Conservation (phyloP, 345 rosid genomes). For the Theobroma cacao region DNA sequence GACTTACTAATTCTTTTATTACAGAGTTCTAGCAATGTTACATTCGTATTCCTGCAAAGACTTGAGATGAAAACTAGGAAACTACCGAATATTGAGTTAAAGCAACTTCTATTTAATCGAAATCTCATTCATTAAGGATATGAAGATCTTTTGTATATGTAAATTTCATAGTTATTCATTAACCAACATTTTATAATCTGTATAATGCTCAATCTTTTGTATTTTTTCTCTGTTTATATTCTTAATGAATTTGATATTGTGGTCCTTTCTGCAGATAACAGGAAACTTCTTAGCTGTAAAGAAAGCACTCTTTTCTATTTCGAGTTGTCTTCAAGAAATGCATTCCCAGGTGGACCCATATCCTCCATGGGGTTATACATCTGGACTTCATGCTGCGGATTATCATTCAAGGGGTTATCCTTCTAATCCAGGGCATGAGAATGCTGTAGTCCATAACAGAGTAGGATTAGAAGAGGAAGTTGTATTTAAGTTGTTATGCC, state of each 20-base stretch:
- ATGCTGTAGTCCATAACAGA: constrained; percentile 44
- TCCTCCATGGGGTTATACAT: constrained; percentile 49
- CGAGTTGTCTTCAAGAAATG: constrained; percentile 52
- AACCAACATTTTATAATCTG: not conserved
- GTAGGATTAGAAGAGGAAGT: constrained; percentile 60
- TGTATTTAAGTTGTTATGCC: constrained; percentile 60
- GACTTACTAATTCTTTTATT: too few relatives aligned
- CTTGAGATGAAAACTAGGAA: not conserved
- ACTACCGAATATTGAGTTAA: not conserved
- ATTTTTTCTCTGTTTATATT: not conserved
- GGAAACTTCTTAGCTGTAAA: constrained; percentile 57
- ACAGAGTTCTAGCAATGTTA: not conserved
- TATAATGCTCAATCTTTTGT: not conserved
- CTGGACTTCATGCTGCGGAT: constrained; percentile 39
- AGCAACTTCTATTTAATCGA: not conserved
- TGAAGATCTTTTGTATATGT: not conserved
- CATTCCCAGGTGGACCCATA: constrained; percentile 35
- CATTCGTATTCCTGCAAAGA: not conserved
- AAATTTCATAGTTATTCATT: not conserved
- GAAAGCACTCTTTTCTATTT: constrained; percentile 54
- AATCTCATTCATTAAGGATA: not conserved
- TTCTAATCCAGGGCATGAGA: constrained; percentile 51
- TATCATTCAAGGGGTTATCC: constrained; percentile 55
- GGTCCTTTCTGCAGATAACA: constrained; percentile 38
- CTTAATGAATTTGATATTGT: constrained; percentile 11